Conservation (phyloP, 805 yeast genomes). For the Phaffomyces thermotolerans region DNA sequence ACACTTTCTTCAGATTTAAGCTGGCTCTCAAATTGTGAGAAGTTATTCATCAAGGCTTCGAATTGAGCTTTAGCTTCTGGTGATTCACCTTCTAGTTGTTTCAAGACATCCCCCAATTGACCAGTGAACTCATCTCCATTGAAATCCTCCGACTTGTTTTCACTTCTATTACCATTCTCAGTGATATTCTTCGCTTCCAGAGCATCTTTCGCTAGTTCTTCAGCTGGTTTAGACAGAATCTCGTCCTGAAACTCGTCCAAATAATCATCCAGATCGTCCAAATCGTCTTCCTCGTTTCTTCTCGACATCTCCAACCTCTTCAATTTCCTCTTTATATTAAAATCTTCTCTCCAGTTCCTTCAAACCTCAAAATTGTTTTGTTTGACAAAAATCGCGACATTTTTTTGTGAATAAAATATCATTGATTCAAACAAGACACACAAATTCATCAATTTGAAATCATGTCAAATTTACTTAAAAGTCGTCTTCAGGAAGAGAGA, state of each 20-base stretch:
- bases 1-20: slow-evolving; percentile 1
- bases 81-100: slow-evolving; percentile 34
- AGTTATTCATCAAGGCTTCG: slow-evolving; percentile 34
- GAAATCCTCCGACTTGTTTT: not conserved
- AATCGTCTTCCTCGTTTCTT: slow-evolving; percentile 33
- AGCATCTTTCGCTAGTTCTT: slow-evolving; percentile 11
- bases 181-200: slow-evolving; percentile 15
- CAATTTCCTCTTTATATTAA: not conserved
- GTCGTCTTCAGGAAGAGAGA: slow-evolving; percentile 84
- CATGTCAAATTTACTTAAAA: slow-evolving; percentile 19
- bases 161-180: too few relatives aligned
- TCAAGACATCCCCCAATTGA: slow-evolving; percentile 23
- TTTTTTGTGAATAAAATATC: too few relatives aligned
- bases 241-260: slow-evolving; percentile 81
- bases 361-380: too few relatives aligned
- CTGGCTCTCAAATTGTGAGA: slow-evolving; percentile 20
- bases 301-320: not conserved
- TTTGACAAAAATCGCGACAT: too few relatives aligned
- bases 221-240: slow-evolving; percentile 42
- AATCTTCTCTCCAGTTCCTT: too few relatives aligned
- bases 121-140: slow-evolving; percentile 8
- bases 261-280: slow-evolving; percentile 75
- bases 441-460: not conserved
- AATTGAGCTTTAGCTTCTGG: slow-evolving; percentile 47
- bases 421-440: too few relatives aligned